Conservation (phyloP, 805 yeast species). For the Lipomyces yamadae region DNA sequence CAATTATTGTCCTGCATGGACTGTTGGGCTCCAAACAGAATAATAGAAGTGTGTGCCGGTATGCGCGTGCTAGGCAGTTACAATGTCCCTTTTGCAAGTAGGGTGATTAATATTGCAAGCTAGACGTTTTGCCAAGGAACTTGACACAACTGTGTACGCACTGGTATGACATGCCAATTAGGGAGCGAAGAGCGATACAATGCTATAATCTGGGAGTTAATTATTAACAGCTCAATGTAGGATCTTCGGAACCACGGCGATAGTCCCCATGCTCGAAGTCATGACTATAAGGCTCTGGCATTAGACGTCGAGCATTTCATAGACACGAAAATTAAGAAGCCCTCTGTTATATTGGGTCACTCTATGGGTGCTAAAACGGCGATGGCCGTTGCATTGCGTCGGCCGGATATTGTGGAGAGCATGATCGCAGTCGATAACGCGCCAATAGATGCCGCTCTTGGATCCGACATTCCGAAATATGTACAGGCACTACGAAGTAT, state of each 20-base stretch:
- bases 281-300: slow-evolving; percentile 80
- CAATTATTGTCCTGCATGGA: slow-evolving; percentile 84
- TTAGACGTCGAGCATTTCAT: slow-evolving; percentile 84
- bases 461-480: slow-evolving; percentile 68
- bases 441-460: slow-evolving; percentile 69
- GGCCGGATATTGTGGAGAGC: slow-evolving; percentile 64
- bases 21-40: slow-evolving; percentile 84
- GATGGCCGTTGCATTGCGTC: slow-evolving; percentile 78
- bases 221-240: slow-evolving; percentile 8
- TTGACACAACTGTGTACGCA: slow-evolving; percentile 46
- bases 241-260: slow-evolving; percentile 92
- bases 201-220: neutral
- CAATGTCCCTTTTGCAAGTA: too few relatives aligned
- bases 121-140: slow-evolving; percentile 46
- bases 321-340: slow-evolving; percentile 48
- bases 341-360: slow-evolving; percentile 49
- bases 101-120: slow-evolving; percentile 43
- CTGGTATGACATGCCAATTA: slow-evolving; percentile 32
- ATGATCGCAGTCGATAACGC: slow-evolving; percentile 87
- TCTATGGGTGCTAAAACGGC: slow-evolving; percentile 87
- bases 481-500: slow-evolving; percentile 66
- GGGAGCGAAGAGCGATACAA: neutral
- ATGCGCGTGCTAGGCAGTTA: slow-evolving; percentile 47
- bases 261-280: slow-evolving; percentile 76
- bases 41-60: slow-evolving; percentile 76